These are phyloP conservation scores for Nicotiana noctiflora DNA, from an alignment of 257 asterid species.

Conservation along the genomic window DNA sequence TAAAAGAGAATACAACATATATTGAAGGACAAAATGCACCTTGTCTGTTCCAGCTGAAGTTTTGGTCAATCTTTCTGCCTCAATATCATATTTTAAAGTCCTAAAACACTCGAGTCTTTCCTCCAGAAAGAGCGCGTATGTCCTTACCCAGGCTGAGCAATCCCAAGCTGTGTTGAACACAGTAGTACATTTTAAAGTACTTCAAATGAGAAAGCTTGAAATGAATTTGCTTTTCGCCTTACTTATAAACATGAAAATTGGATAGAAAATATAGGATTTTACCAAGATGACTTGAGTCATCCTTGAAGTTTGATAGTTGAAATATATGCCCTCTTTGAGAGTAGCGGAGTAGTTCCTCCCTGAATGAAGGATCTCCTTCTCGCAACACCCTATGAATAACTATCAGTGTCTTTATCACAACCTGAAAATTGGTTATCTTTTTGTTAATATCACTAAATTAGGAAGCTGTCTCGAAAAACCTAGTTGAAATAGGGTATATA, in stretches of 20 bases:
- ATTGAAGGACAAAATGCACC: slow-evolving; percentile 20
- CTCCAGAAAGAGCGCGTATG: slow-evolving; percentile 76
- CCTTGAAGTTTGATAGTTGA: slow-evolving; percentile 73
- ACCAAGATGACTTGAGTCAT: slow-evolving; percentile 50
- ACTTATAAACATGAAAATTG: background rate
- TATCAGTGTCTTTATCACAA: slow-evolving; percentile 68
- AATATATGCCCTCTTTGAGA: slow-evolving; percentile 60
- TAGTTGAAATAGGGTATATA: background rate
- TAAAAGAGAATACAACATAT: background rate
- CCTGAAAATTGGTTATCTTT: slow-evolving; percentile 33
- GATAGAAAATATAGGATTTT: background rate
- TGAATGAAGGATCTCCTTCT: slow-evolving; percentile 77
- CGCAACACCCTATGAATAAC: slow-evolving; percentile 76
- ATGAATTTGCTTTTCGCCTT: background rate
- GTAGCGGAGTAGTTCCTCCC: slow-evolving; percentile 52
- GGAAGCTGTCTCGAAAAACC: background rate
- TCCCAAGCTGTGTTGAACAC: slow-evolving; percentile 70
- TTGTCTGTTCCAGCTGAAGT: slow-evolving; percentile 29
- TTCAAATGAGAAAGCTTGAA: background rate
- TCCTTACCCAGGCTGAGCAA: slow-evolving; percentile 83
- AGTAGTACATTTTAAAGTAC: background rate
- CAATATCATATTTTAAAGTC: slow-evolving; percentile 49
- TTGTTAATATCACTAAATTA: background rate
- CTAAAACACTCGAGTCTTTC: slow-evolving; percentile 79
- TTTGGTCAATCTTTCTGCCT: slow-evolving; percentile 48